These are phyloP conservation scores for Schizosaccharomyces japonicus DNA, from an alignment of 805 yeast species.

Conservation along the genomic window DNA sequence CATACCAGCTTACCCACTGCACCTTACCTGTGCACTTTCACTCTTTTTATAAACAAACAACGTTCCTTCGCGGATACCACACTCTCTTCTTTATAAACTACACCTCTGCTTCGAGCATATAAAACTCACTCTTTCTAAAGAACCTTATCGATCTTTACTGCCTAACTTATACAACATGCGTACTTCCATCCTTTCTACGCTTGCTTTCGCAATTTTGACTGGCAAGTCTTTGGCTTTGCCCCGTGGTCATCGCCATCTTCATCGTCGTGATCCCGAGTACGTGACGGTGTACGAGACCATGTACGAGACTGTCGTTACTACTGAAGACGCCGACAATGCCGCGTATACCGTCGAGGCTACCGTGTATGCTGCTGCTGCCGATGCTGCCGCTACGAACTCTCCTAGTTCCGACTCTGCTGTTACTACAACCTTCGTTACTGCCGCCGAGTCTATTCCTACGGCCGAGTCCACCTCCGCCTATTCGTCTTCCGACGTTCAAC, in stretches of 20 bases:
- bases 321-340: background rate
- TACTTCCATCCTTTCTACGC: background rate
- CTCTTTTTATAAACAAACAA: too few relatives aligned
- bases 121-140: background rate
- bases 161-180: constrained; percentile 1
- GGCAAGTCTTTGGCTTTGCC: background rate
- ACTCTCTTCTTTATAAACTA: background rate
- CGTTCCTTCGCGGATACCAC: too few relatives aligned
- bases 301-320: background rate
- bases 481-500: background rate
- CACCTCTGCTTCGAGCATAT: background rate
- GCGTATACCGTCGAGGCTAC: background rate
- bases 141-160: background rate
- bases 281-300: background rate
- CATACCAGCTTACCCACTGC: too few relatives aligned
- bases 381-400: background rate
- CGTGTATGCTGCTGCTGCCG: background rate
- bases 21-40: too few relatives aligned
- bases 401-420: background rate
- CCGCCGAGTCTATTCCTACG: background rate
- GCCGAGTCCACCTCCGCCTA: background rate
- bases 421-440: background rate
- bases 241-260: constrained; percentile 1
- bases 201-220: background rate
- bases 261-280: background rate